phyloP scores from a whole-genome alignment of 768 basidiomycete species.

The Mycena albidolilacea region DNA sequence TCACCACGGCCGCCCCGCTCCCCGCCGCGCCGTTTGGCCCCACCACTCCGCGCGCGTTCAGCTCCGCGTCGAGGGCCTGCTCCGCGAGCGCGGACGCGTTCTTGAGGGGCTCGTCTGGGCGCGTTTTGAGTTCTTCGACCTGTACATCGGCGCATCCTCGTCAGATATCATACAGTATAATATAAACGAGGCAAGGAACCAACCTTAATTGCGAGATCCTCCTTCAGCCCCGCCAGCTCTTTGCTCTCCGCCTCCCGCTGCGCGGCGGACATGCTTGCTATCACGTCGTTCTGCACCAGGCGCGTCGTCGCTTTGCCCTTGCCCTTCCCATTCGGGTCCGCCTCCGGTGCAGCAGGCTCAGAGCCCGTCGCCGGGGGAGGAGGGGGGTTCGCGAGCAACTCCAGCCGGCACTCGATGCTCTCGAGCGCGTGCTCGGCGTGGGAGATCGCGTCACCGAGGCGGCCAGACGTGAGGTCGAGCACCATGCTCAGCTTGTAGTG shows the following conservation, averaged over 20 bases:
- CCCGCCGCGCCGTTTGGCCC: constrained; percentile 48
- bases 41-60: constrained; percentile 62
- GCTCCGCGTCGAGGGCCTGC: constrained; percentile 78
- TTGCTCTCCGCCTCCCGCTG: constrained; percentile 86
- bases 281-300: constrained; percentile 66
- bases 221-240: constrained; percentile 81
- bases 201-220: constrained; percentile 90
- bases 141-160: constrained; percentile 46
- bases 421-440: constrained; percentile 87
- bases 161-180: background rate
- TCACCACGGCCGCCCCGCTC: constrained; percentile 61
- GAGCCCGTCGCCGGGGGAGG: constrained; percentile 24
- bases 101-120: constrained; percentile 71
- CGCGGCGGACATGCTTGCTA: constrained; percentile 77
- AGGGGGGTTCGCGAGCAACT: constrained; percentile 61
- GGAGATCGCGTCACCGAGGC: constrained; percentile 83
- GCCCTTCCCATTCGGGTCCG: constrained; percentile 83
- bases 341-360: constrained; percentile 50
- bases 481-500: constrained; percentile 96
- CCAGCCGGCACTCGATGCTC: constrained; percentile 81
- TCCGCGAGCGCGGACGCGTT: constrained; percentile 81
- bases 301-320: constrained; percentile 60
- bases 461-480: constrained; percentile 90
- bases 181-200: constrained; percentile 24
- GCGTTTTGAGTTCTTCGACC: constrained; percentile 93